Evolutionary conservation across 2,329 filamentous ascomycete species (phyloP), one percentile per base, ranked within the genome.

Genomic region (Epichloe scottii): DNA sequence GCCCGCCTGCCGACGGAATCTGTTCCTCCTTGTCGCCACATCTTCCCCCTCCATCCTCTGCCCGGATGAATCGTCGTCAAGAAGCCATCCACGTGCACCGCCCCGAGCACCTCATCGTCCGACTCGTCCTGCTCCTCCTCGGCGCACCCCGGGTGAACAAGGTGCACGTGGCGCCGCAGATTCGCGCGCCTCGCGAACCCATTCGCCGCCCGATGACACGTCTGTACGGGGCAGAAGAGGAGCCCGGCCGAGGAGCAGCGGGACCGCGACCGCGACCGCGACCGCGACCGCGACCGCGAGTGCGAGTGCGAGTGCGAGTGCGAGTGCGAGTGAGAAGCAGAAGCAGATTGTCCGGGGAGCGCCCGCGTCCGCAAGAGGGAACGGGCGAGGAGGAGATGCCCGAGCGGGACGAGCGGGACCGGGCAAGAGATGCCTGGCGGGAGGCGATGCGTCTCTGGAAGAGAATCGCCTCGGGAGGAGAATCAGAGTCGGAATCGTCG

Each of bases 11-110:
- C 62, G 56, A 7, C 60, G 59, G 14, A 54, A 56, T 33, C 58
- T 58, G 58, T 62, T 63, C 50, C 61, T 59, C 57, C 59, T 66
- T 46, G 63, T 60, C 45, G 54, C 52, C 1, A 49, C 51, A 35
- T 71, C 35, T 62, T 65, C 2, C 63, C 69, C 40, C 72, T 64
- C 76, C 75, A 79, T 0, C 75, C 76, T 42, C 60, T 66, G 6
- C 71, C 66, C 1, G 69, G 63, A 52, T 69, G 67, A 49, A 87
- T 72, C 4, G 76, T 74, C 59, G 71, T 70, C 58, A 88, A 57
- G 59, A 85, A 88, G 0, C 84, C 80, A 62, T 88, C 84, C 1
- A 80, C 74, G 58, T 87, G 84, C 19, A 87, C 79, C 0, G 73
- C 82, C 0, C 82, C 84, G 8, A 72, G 57, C 58, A 80, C 75